Evolutionary conservation across 1,284 basidiomycete species (phyloP), one percentile per base, ranked within the genome.

Genomic region (Boletus smithii): DNA sequence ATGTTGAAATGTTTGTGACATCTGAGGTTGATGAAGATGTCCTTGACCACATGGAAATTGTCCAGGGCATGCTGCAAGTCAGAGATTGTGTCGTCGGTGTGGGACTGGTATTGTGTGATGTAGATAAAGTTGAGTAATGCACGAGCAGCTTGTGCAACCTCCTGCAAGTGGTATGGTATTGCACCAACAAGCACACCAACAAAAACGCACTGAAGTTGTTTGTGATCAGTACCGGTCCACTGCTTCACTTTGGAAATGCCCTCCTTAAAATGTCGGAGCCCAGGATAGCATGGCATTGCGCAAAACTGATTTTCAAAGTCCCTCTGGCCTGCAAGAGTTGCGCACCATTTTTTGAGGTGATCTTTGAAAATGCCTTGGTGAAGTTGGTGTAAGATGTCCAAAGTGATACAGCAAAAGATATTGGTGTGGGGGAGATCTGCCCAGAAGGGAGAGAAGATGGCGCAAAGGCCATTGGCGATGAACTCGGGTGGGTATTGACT

Each of bases 1-100:
- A 65, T 56, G 37, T 46, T 46, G 37, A 46, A 44, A 10, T 44
- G 33, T 14, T 44, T 6, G 4, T 4, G 9, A 7, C 33, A 36
- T 7, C 26, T 11, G 4, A 35, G 17, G 0, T 44, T 8, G 14
- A 44, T 11, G 13, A 38, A 32, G 6, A 38, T 26, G 6, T 37
- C 20, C 23, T 45, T 45, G 9, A 13, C 2, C 3, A 2, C 9
- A 38, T 45, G 44, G 16, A 45, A 45, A 9, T 45, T 8, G 5
- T 32, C 29, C 0, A 38, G 30, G 8, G 27, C 29, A 1, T 38
- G 20, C 22, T 38, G 36, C 17, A 38, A 18, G 3, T 6, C 24
- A 9, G 2, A 3, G 6, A 38, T 3, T 1, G 29, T 32, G 20
- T 35, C 2, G 3, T 44, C 33, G 4, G 8, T 44, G 18, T 44